These are phyloP conservation scores for Nannochloropsis gaditana DNA, from an alignment of 108 stramenopile species.

Conservation along the genomic window DNA sequence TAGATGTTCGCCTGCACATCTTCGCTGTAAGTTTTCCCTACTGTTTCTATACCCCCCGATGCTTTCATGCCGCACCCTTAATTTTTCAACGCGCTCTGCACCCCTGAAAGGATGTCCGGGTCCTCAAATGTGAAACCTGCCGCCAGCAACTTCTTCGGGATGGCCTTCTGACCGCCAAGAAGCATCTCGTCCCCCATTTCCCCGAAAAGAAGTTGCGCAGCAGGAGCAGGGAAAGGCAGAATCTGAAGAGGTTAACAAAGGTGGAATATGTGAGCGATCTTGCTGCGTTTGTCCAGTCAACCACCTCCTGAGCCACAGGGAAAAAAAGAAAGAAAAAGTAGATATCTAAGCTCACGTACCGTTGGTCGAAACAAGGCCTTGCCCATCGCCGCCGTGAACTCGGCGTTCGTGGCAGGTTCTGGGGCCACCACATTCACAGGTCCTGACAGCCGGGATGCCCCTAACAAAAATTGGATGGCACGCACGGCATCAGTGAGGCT, in stretches of 20 bases:
- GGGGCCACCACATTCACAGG: slow-evolving; percentile 64
- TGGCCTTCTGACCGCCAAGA: slow-evolving; percentile 39
- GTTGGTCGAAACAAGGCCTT: slow-evolving; percentile 59
- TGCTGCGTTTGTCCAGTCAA: no score
- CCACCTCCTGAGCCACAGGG: no score
- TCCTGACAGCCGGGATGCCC: slow-evolving; percentile 39
- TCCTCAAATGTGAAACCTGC: slow-evolving; percentile 27
- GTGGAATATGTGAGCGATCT: not conserved
- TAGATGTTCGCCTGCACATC: no score
- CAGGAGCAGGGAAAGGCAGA: slow-evolving; percentile 61
- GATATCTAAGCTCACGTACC: not conserved
- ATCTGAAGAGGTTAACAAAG: slow-evolving; percentile 27
- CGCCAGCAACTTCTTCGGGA: slow-evolving; percentile 24
- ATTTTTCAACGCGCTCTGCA: slow-evolving; percentile 4
- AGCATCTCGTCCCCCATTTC: slow-evolving; percentile 72
- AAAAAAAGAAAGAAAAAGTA: no score
- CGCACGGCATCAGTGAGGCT: slow-evolving; percentile 57
- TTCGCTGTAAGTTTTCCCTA: no score
- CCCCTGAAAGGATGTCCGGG: not conserved
- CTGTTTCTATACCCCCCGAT: no score
- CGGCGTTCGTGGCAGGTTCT: slow-evolving; percentile 55
- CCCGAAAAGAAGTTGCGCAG: slow-evolving; percentile 60
- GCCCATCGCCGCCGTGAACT: slow-evolving; percentile 63
- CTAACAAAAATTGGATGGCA: slow-evolving; percentile 43
- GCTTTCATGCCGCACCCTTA: not conserved